Conservation (phyloP, 2,329 filamentous ascomycete genomes). For the Tympanopsis confertula region DNA sequence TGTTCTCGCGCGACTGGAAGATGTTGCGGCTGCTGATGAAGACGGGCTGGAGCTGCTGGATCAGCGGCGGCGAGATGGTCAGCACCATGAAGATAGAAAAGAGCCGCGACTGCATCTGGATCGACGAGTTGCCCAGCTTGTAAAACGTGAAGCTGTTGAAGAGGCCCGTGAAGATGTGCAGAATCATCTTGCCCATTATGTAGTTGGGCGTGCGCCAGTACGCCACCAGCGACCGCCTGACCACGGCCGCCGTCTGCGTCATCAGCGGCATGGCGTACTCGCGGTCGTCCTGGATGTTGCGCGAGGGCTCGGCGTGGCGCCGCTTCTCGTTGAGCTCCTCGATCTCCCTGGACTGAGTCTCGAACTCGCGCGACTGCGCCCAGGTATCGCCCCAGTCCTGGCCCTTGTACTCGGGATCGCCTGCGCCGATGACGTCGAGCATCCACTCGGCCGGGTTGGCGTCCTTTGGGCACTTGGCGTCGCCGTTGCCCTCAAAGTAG, state of each 20-base stretch:
- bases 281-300: conserved; percentile 35
- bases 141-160: conserved; percentile 54
- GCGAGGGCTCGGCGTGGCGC: conserved; percentile 33
- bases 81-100: conserved; percentile 54
- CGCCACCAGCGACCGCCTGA: conserved; percentile 46
- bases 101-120: conserved; percentile 38
- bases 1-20: conserved; percentile 46
- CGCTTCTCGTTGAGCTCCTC: conserved; percentile 54
- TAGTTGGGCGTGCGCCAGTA: conserved; percentile 60
- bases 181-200: conserved; percentile 46
- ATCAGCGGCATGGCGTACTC: conserved; percentile 63
- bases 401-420: conserved; percentile 16
- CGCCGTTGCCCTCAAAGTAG: background rate
- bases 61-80: conserved; percentile 44
- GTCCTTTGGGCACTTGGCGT: background rate
- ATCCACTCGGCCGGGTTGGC: background rate
- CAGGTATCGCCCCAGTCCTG: conserved; percentile 61
- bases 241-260: conserved; percentile 52
- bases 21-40: conserved; percentile 45
- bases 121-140: conserved; percentile 38
- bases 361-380: conserved; percentile 50
- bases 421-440: background rate
- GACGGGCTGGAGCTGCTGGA: conserved; percentile 46
- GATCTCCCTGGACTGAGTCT: conserved; percentile 32
- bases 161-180: conserved; percentile 40